Base-by-base conservation (phyloP, 768 basidiomycete species). In the Amanita exitialis region DNA sequence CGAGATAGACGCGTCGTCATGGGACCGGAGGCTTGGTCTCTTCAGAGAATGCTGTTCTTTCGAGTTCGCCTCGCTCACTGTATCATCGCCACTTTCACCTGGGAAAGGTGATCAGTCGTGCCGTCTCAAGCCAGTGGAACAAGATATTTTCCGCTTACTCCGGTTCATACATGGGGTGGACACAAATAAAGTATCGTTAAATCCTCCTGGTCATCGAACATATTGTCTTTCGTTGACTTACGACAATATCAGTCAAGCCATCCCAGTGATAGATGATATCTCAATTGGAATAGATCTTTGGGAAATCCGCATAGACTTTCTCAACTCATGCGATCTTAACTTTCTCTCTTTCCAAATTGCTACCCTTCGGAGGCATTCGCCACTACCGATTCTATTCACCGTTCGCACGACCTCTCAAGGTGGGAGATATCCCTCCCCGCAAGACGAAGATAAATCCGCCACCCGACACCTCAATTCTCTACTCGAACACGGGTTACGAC, bases 151-250 rank as follows among this genome's bases (percentile, higher is more conserved):
- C 12, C 71, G 85, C 27, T 86, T 86, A 69, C 84, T 90, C 69
- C 67, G 72, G 3, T 83, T 88, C 63, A 74, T 90, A 55, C 77
- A 80, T 3, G 82, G 83, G 0, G 62, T 71, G 4, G 64, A 69
- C 39, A 70, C 75, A 1, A 89, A 86, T 56, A 59, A 75, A 41
- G 73, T 72, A 0, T 61, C 64, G 4, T 53, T 72, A 12, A 58
- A 58, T 1, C 55, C 53, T 1, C 58, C 55, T 27, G 74, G 71
- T 3, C 67, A 69, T 18, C 73, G 80, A 30, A 81, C 85, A 3
- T 82, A 84, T 65, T 87, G 85, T 71, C 69, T 90, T 21, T 77
- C 81, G 8, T 66, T 90, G 53, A 87, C 87, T 1, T 85, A 82
- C 61, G 82, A 86, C 0, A 83, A 89, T 59, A 57, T 87, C 50